Conservation (phyloP, 169 alveolate genomes). For the Blepharisma undulans region DNA sequence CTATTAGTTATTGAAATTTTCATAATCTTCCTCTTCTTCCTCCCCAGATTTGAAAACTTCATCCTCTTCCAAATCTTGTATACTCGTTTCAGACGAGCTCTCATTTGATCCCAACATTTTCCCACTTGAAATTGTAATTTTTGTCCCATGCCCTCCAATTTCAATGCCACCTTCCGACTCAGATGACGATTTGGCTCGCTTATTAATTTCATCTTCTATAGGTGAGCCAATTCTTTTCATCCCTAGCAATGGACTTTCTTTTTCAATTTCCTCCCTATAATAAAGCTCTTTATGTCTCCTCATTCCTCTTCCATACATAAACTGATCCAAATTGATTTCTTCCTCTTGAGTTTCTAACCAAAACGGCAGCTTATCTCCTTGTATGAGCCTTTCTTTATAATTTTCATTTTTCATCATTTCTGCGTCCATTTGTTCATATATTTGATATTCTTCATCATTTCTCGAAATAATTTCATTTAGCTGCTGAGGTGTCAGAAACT, state of each 20-base stretch:
- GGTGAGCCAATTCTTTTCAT: not conserved
- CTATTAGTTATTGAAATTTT: not conserved
- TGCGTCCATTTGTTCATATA: constrained; percentile 82
- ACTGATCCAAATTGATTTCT: not conserved
- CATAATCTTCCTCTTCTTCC: not conserved
- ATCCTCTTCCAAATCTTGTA: not conserved
- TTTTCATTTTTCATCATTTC: constrained; percentile 78
- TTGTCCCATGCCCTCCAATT: not conserved
- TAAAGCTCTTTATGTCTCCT: not conserved
- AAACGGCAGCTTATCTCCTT: constrained; percentile 78
- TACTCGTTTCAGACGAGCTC: not conserved
- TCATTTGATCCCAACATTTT: not conserved
- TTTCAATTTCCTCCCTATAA: not conserved
- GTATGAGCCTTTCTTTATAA: constrained; percentile 62
- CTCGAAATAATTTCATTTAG: constrained; percentile 86
- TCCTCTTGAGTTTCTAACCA: constrained; percentile 63
- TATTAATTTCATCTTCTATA: not conserved
- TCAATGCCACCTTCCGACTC: not conserved
- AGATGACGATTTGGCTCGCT: not conserved
- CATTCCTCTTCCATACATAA: not conserved
- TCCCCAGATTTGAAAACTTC: not conserved
- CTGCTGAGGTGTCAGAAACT: constrained; percentile 80
- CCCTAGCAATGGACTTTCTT: not conserved
- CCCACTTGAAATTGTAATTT: constrained; percentile 12
- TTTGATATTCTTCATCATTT: constrained; percentile 81